Evolutionary conservation across 2,329 filamentous ascomycete genomes (phyloP), one percentile per base, ranked within the genome.

Genomic region (Xylariomycetidae sp.): DNA sequence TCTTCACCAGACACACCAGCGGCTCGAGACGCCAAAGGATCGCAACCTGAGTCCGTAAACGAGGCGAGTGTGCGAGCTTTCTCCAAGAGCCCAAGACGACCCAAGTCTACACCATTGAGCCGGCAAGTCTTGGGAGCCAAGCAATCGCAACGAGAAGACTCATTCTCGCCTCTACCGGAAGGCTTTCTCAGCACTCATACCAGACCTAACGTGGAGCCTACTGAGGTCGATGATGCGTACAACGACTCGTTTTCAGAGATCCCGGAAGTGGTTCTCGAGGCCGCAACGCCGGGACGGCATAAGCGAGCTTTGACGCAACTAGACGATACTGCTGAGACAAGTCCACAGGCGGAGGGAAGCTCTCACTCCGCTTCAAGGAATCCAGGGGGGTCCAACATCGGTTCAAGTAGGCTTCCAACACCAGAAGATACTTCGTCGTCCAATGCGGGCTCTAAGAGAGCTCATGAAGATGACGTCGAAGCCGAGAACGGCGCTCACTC

Each of bases 181-280:
- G 55, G 50, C 34, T 40, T 58, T 7, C 47, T 57, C 17, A 43
- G 45, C 15, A 48, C 50, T n/a, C 51, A 53, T 5, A 58, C 56
- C 9, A 44, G 40, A 8, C 17, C 39, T 15, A 27, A 31, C 5
- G 34, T 29, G 15, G 17, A 43, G 1, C 49, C 48, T 3, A 46
- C 54, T 2, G 52, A 59, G 2, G 55, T 61, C 15, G 49, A 56
- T 3, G 55, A 53, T 24, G 31, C 52, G 18, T 71, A 74, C 27
- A 68, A 75, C 1, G 72, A 76, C 40, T 74, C 71, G 0, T 77
- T 76, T 43, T 76, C 72, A 0, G 70, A 74, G 32, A 72, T 76
- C 12, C 70, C 73, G 1, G 64, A 70, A 12, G 61, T 54, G 4
- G 56, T 74, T 3, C 61, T 76, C 4, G 61, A 60, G 10, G 68